Evolutionary conservation across 345 rosid genomes (phyloP).

Genomic region (Cardamine resedifolia): DNA sequence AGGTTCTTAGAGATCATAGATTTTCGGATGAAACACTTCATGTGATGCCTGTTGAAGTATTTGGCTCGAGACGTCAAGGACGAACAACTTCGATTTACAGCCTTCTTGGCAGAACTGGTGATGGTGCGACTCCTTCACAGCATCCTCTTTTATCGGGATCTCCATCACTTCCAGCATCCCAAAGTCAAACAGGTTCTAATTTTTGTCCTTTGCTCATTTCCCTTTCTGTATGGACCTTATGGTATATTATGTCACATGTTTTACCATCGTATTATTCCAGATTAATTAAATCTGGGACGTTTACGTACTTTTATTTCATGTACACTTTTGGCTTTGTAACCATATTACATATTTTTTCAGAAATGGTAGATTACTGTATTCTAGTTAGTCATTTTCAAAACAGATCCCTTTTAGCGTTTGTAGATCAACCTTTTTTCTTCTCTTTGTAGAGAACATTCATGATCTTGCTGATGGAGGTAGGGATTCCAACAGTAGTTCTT

Average conservation of each 20-base stretch:
- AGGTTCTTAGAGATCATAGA: slow-evolving; percentile 83
- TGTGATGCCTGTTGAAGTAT: slow-evolving; percentile 96
- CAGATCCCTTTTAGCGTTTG: background rate
- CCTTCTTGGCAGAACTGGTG: slow-evolving; percentile 81
- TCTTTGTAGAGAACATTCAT: slow-evolving; percentile 48
- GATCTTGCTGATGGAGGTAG: slow-evolving; percentile 55
- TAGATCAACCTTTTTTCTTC: slow-evolving; percentile 15
- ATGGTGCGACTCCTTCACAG: slow-evolving; percentile 58
- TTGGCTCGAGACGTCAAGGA: slow-evolving; percentile 95
- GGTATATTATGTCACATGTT: background rate
- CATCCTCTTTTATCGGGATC: slow-evolving; percentile 91
- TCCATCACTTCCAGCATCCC: slow-evolving; percentile 42
- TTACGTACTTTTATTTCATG: background rate
- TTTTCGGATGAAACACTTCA: slow-evolving; percentile 84
- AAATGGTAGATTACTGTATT: background rate
- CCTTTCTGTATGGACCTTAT: background rate
- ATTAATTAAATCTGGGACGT: background rate
- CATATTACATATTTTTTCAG: background rate
- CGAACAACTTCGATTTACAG: slow-evolving; percentile 94
- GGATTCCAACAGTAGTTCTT: slow-evolving; percentile 46
- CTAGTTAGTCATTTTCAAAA: slow-evolving; percentile 3
- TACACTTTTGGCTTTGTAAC: slow-evolving; percentile 2
- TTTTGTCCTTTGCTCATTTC: background rate
- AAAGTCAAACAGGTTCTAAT: slow-evolving; percentile 63
- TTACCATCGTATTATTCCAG: background rate